Percentiles rank a stretch among this genome's conserved stretches.
phyloP scores from a whole-genome alignment of 2,329 filamentous ascomycete genomes.

The Gnomoniopsis sp. region DNA sequence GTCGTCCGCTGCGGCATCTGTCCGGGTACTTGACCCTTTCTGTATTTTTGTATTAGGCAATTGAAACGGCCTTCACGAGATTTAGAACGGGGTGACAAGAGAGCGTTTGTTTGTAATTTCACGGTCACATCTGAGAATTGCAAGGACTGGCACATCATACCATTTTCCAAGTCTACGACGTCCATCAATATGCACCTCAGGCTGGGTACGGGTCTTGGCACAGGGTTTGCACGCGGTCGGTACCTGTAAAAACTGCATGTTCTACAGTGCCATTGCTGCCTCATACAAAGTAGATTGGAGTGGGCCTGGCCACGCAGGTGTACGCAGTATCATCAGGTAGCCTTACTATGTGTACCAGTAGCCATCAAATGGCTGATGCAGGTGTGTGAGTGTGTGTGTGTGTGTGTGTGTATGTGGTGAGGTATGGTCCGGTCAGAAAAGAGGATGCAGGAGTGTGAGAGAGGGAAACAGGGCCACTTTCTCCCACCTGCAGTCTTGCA shows the following conservation, averaged over 20 bases:
- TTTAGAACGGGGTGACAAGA: background rate
- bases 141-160: background rate
- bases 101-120: background rate
- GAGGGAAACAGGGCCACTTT: no score
- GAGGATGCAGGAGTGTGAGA: no score
- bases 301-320: no score
- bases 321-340: no score
- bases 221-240: background rate
- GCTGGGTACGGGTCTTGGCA: background rate
- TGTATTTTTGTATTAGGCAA: background rate
- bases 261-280: background rate
- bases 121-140: background rate
- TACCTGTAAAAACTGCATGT: background rate
- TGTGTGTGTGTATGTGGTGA: no score
- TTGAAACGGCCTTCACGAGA: no score
- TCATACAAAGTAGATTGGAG: no score
- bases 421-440: no score
- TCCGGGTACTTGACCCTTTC: background rate
- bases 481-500: no score
- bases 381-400: no score
- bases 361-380: no score
- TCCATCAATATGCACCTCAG: background rate
- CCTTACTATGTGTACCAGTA: no score
- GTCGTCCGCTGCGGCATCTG: slow-evolving; percentile 14
- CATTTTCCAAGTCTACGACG: background rate